phyloP scores from a whole-genome alignment of 2,329 filamentous ascomycete species.

The Phaeosphaeriaceae sp. region DNA sequence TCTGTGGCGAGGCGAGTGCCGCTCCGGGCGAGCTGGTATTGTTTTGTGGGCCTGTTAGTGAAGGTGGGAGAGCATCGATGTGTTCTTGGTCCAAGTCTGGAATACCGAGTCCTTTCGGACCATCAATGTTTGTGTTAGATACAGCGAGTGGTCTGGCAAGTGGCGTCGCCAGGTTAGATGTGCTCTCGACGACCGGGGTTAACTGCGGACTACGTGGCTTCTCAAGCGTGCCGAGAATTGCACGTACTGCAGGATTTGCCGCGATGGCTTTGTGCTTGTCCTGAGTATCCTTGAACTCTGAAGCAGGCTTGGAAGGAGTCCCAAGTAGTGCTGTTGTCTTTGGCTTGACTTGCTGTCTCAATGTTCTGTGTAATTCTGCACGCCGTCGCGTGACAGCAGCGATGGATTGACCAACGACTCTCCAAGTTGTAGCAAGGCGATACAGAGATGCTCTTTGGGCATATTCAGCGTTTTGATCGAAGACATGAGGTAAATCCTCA shows the following conservation, averaged over 20 bases:
- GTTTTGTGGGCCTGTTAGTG: constrained; percentile 34
- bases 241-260: constrained; percentile 42
- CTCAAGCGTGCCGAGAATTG: constrained; percentile 41
- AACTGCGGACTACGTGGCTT: constrained; percentile 28
- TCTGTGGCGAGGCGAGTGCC: constrained; percentile 17
- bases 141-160: constrained; percentile 55
- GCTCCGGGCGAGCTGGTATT: constrained; percentile 13
- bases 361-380: constrained; percentile 40
- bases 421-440: constrained; percentile 66
- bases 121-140: constrained; percentile 5
- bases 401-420: constrained; percentile 60
- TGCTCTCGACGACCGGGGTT: constrained; percentile 53
- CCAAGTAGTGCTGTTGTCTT: constrained; percentile 15
- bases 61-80: constrained; percentile 45
- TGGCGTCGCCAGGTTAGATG: constrained; percentile 64
- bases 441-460: constrained; percentile 59
- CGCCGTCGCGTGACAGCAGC: constrained; percentile 56
- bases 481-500: constrained; percentile 47
- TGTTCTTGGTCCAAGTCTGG: constrained; percentile 49
- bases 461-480: constrained; percentile 62
- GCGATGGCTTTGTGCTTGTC: constrained; percentile 26
- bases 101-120: constrained; percentile 23
- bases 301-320: constrained; percentile 12
- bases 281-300: constrained; percentile 27
- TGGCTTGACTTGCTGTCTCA: constrained; percentile 27